Percentiles rank a stretch among this genome's conserved stretches.
These are phyloP conservation scores for Thuidium tamariscinum DNA, from an alignment of 225 moss, liverwort and hornwort species.

Conservation along the genomic window DNA sequence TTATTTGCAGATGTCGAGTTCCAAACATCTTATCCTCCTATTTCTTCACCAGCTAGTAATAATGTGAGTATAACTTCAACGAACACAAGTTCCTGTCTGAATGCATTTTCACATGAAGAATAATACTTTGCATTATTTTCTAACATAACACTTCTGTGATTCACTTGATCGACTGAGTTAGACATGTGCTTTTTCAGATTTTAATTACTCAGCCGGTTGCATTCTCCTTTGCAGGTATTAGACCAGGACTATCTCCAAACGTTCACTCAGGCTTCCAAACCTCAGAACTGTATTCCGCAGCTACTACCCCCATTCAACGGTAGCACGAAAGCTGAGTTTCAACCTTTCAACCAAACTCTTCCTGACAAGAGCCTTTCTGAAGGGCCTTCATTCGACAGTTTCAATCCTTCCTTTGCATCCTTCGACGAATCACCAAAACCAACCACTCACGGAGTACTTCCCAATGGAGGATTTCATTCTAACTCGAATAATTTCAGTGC, in stretches of 20 bases:
- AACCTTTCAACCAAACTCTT: not conserved
- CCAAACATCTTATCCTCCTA: conserved; percentile 42
- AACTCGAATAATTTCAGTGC: not conserved
- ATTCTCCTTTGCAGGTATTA: conserved; percentile 1
- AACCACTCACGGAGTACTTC: not conserved
- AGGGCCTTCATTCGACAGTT: not conserved
- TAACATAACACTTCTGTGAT: not conserved
- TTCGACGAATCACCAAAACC: conserved; percentile 17
- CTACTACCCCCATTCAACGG: not conserved
- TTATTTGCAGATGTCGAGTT: conserved; percentile 70
- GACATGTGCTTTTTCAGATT: not conserved
- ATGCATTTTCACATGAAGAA: not conserved
- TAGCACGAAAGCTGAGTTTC: conserved; percentile 5
- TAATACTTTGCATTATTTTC: not conserved
- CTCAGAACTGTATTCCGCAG: not conserved
- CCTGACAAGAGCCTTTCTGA: not conserved
- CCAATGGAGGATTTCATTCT: not conserved
- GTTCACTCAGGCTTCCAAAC: not conserved
- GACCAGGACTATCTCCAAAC: not conserved
- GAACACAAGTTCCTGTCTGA: not conserved
- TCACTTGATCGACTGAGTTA: not conserved
- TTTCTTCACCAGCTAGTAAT: conserved; percentile 18
- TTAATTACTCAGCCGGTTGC: not conserved
- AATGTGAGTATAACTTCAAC: not conserved
- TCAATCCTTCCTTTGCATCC: conserved; percentile 23